phyloP scores from a whole-genome alignment of 345 rosid species.

The Garcia nutans region DNA sequence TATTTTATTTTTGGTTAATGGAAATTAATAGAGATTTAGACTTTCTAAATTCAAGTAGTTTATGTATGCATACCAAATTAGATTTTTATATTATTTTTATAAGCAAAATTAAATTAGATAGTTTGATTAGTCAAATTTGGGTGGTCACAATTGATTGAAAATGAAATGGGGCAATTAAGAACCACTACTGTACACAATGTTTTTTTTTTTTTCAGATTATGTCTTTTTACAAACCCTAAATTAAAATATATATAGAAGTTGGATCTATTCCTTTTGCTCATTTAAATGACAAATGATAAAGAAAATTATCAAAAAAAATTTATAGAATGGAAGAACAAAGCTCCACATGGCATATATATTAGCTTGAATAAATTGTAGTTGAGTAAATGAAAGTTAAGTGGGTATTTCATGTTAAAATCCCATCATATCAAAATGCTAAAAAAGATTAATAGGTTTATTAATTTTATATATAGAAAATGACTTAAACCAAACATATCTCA shows the following conservation, averaged over 20 bases:
- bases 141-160: slow-evolving; percentile 30
- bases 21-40: not conserved
- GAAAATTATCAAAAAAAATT: slow-evolving; percentile 6
- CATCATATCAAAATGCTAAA: not conserved
- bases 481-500: slow-evolving; percentile 38
- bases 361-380: not conserved
- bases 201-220: slow-evolving; percentile 2
- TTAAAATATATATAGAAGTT: slow-evolving; percentile 11
- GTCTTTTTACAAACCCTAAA: not conserved
- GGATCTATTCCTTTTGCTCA: slow-evolving; percentile 16
- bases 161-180: slow-evolving; percentile 12
- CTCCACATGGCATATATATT: slow-evolving; percentile 21
- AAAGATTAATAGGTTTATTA: not conserved
- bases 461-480: slow-evolving; percentile 35
- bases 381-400: slow-evolving; percentile 7
- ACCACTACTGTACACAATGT: not conserved
- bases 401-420: slow-evolving; percentile 1
- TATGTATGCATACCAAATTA: no score
- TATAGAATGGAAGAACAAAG: slow-evolving; percentile 17
- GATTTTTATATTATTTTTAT: no score
- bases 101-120: not conserved
- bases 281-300: slow-evolving; percentile 25
- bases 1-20: not conserved
- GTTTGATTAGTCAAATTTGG: slow-evolving; percentile 26
- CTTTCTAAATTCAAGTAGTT: not conserved